A percentile compares a stretch with the other conserved stretches of the same genome.
Evolutionary conservation across 176 grass and related monocot species (phyloP).

Genomic region (Zea luxurians): DNA sequence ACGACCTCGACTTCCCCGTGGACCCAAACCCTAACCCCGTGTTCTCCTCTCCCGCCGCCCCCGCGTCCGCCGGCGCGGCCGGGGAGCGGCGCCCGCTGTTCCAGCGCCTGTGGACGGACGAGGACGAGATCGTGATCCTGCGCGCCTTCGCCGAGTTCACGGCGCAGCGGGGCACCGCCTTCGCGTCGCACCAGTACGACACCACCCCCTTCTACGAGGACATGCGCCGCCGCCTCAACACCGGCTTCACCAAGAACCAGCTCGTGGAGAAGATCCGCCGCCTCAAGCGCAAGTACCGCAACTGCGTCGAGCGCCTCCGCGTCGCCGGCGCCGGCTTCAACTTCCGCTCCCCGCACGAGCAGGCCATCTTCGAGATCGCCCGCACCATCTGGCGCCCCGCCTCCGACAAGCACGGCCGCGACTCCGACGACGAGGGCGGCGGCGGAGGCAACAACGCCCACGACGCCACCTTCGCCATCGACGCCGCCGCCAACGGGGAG

Average conservation of each 20-base stretch:
- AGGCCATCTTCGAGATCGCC: constrained; percentile 82
- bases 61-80: background rate
- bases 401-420: constrained; percentile 56
- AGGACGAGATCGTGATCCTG: constrained; percentile 91
- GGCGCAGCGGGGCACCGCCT: constrained; percentile 66
- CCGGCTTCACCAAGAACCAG: constrained; percentile 96
- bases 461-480: background rate
- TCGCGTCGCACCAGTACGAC: constrained; percentile 96
- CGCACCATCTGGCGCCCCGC: constrained; percentile 75
- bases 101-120: constrained; percentile 93
- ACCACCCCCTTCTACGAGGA: constrained; percentile 98
- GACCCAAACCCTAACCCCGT: constrained; percentile 33
- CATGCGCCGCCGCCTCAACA: constrained; percentile 73
- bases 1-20: constrained; percentile 47
- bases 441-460: background rate
- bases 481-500: constrained; percentile 31
- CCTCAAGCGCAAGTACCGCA: constrained; percentile 95
- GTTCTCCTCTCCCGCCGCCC: constrained; percentile 17
- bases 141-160: constrained; percentile 90
- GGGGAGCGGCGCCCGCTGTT: constrained; percentile 73
- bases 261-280: constrained; percentile 92
- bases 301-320: constrained; percentile 78
- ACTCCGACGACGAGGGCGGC: constrained; percentile 39
- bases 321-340: constrained; percentile 46
- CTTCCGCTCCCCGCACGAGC: constrained; percentile 82